Evolutionary conservation across 768 basidiomycete species (phyloP), one percentile per base, ranked within the genome.

Genomic region (Lactarius sp.): DNA sequence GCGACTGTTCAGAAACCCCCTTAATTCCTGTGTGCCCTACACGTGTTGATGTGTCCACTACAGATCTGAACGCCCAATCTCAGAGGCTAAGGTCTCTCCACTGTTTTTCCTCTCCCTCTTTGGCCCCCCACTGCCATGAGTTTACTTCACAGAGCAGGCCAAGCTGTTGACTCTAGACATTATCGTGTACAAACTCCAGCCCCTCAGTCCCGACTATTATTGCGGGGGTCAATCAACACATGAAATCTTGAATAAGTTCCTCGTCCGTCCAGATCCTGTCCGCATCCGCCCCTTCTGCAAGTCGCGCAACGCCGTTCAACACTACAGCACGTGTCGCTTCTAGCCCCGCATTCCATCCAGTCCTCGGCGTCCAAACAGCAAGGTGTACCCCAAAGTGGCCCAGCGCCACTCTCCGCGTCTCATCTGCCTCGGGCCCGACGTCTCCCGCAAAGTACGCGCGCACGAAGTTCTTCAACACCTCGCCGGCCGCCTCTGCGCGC

Each of bases 341-440:
- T 62, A 75, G 78, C 36, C 72, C 75, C 42, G 52, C 46, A n/a
- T 80, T 79, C 87, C 85, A 87, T 6, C 46, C 52, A 6, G 75
- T 65, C 2, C 83, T 76, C 7, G 83, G 79, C 9, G 83, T 84
- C 69, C 75, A 77, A 4, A 79, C 76, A 10, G 81, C 79, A 41
- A 82, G 70, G 71, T 89, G 87, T 13, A 77, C 77, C 0, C 86
- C 87, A 52, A 80, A 74, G 56, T 85, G 85, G 6, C 75, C 70
- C 52, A 79, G 49, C 12, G 82, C 77, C 9, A 69, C 70, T 34
- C 74, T 70, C 33, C 75, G 76, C 16, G 72, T 70, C 36, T 75
- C 76, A 7, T 77, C 71, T 7, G 33, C 57, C 37, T 52, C 20
- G 67, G 68, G 7, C 69, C 70, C 18, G 20, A 55, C 33, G 56